Conservation (phyloP, 768 basidiomycete genomes). For the Russula foetens region DNA sequence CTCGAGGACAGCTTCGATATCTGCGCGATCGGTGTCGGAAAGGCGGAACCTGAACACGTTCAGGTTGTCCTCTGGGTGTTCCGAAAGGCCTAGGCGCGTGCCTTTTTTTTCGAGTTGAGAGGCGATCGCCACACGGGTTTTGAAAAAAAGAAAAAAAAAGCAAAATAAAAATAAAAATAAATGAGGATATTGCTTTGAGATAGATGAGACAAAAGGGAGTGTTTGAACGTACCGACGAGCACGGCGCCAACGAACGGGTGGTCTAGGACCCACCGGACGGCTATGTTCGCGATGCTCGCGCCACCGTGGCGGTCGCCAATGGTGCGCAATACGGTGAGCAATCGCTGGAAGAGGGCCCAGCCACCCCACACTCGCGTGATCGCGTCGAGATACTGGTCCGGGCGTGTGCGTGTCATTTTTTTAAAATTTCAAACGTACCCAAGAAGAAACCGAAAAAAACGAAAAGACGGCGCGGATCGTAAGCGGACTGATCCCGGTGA, state of each 20-base stretch:
- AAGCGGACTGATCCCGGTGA: too few relatives aligned
- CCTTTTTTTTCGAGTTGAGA: conserved; percentile 33
- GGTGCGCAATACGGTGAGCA: conserved; percentile 48
- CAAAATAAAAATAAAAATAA: background rate
- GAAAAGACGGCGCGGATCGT: background rate
- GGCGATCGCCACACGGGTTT: background rate
- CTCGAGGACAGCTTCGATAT: conserved; percentile 55
- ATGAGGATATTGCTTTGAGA: background rate
- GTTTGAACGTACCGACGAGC: conserved; percentile 48
- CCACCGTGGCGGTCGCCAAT: conserved; percentile 62
- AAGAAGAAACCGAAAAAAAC: background rate
- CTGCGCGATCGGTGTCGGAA: conserved; percentile 44
- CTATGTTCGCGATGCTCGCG: conserved; percentile 67
- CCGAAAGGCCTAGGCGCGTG: conserved; percentile 64
- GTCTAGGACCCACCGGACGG: conserved; percentile 78
- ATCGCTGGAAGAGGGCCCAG: conserved; percentile 66
- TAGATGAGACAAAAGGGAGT: too few relatives aligned
- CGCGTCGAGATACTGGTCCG: conserved; percentile 87
- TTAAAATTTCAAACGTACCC: too few relatives aligned
- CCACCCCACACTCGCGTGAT: conserved; percentile 72
- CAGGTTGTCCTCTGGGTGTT: conserved; percentile 63
- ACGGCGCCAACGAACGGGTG: conserved; percentile 71
- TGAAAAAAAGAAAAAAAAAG: background rate
- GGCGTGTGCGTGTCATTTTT: too few relatives aligned
- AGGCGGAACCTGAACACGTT: conserved; percentile 53